These are phyloP conservation scores for Cladosporium sp. DNA, from an alignment of 2,329 filamentous ascomycete species.

Conservation along the genomic window DNA sequence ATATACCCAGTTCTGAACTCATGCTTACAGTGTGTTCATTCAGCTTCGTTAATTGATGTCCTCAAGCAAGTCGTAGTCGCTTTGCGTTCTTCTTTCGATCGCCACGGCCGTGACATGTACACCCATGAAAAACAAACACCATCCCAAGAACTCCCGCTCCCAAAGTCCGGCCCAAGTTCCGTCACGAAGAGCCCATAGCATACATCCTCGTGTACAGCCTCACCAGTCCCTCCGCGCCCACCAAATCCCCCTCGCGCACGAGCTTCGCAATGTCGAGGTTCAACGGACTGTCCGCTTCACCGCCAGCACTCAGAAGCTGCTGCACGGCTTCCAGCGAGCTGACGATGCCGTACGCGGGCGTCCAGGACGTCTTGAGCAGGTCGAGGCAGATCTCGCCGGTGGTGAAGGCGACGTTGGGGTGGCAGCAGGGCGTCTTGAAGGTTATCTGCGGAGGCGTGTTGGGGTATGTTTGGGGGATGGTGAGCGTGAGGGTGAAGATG, in stretches of 20 bases:
- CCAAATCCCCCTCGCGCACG: conserved; percentile 64
- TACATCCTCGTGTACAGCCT: conserved; percentile 66
- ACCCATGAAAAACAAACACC: background rate
- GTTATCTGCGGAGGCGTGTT: conserved; percentile 71
- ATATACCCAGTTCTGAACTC: conserved; percentile 2
- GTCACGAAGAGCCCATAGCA: conserved; percentile 23
- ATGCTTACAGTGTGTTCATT: background rate
- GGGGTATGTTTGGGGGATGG: conserved; percentile 77
- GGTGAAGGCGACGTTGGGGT: conserved; percentile 73
- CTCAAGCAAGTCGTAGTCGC: background rate
- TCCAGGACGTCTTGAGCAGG: conserved; percentile 75
- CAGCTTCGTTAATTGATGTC: background rate
- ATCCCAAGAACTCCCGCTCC: background rate
- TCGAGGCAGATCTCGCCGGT: conserved; percentile 95
- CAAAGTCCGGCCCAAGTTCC: background rate
- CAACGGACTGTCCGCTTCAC: conserved; percentile 70
- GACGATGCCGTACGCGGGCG: conserved; percentile 78
- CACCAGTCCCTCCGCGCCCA: conserved; percentile 69
- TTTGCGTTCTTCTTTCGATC: background rate
- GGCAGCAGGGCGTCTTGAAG: conserved; percentile 82
- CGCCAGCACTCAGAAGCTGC: conserved; percentile 64
- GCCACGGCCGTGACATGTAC: background rate
- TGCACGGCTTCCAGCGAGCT: conserved; percentile 72
- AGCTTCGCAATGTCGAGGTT: conserved; percentile 77
- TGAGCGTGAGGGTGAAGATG: conserved; percentile 78